Evolutionary conservation across 148 eudicot species (phyloP), one percentile per base, ranked within the genome.

Genomic region (Rhododendron kiyosumense): DNA sequence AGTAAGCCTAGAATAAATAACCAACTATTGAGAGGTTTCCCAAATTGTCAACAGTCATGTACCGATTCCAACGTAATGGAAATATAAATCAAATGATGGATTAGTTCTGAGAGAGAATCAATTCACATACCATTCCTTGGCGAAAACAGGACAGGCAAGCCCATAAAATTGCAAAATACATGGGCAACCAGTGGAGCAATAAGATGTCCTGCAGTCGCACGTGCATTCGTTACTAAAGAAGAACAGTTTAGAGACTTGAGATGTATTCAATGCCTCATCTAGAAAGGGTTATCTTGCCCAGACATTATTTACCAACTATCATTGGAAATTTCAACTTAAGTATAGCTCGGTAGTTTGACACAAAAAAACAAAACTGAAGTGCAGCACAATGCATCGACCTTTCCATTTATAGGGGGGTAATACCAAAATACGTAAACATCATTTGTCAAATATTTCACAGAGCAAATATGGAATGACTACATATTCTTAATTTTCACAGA

Each of bases 161-260:
- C 98, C 97, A 93, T 93, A 83, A 90, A 89, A 87, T 96, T 96
- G 93, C 99, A 96, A 86, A 94, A 93, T 4, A 92, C 86, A 89
- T 94, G 99, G 84, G 96, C 94, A 77, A 92, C 87, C n/a, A 96
- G 89, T 82, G 99, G 99, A 88, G 96, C 90, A 63, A 84, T 63
- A n/a, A 96, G 89, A 91, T 94, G 92, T 81, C 99, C 99, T 96
- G 97, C 89, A 88, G 86, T 77, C 65, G 43, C 28, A 75, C 1
- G 36, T 36, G 15, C 11, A 82, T 76, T 65, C n/a, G 1, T 49
- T 14, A 84, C 73, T 73, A n/a, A 78, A 87, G 26, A 49, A 65
- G 79, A 82, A 82, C 49, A 34, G 41, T 48, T 18, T 0, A 57
- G 12, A 26, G 28, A 30, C 30, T 26, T 7, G 41, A 61, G 49